These are phyloP conservation scores for Hyaloperonospora arabidopsidis DNA, from an alignment of 352 stramenopile species.

Conservation along the genomic window DNA sequence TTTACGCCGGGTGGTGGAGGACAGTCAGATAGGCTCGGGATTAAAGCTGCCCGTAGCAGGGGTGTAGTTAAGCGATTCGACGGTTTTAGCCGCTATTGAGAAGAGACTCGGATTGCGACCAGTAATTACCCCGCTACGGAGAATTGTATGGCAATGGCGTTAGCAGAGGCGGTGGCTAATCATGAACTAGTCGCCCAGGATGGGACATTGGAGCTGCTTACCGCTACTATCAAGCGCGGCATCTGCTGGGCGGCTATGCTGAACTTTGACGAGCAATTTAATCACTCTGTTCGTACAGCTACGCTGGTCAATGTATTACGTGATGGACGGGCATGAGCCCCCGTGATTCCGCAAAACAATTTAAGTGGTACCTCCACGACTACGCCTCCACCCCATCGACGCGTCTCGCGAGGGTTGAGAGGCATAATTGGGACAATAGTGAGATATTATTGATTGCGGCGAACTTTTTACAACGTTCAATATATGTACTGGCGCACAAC, in stretches of 20 bases:
- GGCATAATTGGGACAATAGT: constrained; percentile 2
- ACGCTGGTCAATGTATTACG: not conserved
- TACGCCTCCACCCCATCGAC: not conserved
- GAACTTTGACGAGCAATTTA: not conserved
- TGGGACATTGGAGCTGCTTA: too few species aligned
- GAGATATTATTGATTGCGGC: not conserved
- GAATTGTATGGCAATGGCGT: constrained; percentile 11
- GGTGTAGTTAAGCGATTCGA: too few species aligned
- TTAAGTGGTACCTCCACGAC: constrained; percentile 12
- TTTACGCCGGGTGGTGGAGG: too few species aligned
- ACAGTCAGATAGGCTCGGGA: too few species aligned
- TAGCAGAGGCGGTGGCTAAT: constrained; percentile 1
- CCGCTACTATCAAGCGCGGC: not conserved
- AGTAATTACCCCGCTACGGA: not conserved
- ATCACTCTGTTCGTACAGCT: not conserved
- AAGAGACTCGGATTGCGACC: not conserved
- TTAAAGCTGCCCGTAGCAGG: too few species aligned
- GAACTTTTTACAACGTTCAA: not conserved
- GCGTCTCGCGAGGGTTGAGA: not conserved
- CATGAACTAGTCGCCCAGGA: not conserved
- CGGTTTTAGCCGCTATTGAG: too few species aligned
- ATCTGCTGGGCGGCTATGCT: not conserved
- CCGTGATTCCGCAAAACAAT: constrained; percentile 4
- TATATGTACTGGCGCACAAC: not conserved
- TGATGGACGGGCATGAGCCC: not conserved